Conservation (phyloP, 176 grass and related monocot species). For the Hordeum vulgare region DNA sequence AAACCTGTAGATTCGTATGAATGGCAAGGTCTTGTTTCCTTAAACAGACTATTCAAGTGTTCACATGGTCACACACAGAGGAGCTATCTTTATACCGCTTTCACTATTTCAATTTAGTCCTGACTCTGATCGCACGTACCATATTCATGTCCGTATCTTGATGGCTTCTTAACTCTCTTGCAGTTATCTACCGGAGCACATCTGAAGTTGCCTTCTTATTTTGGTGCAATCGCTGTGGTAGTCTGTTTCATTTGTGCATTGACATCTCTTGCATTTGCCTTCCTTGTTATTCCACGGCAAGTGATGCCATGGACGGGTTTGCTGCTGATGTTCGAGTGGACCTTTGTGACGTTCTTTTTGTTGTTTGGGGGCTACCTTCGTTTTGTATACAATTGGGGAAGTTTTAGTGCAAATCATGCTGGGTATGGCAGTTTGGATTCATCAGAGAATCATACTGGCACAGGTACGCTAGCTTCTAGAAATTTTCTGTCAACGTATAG, state of each 20-base stretch:
- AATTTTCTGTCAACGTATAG: neutral
- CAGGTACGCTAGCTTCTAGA: slow-evolving; percentile 48
- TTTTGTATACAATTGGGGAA: slow-evolving; percentile 64
- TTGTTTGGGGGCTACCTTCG: slow-evolving; percentile 63
- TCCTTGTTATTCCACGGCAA: slow-evolving; percentile 68
- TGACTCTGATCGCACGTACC: neutral
- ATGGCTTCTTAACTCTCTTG: neutral
- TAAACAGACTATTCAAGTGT: neutral
- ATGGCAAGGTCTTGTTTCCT: neutral
- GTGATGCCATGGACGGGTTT: slow-evolving; percentile 89
- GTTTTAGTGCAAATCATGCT: slow-evolving; percentile 37
- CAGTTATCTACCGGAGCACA: slow-evolving; percentile 56
- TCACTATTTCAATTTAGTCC: slow-evolving; percentile 1
- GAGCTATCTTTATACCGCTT: neutral
- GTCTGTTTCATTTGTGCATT: slow-evolving; percentile 46
- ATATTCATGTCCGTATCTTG: slow-evolving; percentile 4
- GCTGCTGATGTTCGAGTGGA: slow-evolving; percentile 78
- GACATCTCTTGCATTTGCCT: slow-evolving; percentile 61
- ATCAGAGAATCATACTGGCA: slow-evolving; percentile 51
- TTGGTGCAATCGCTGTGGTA: slow-evolving; percentile 43
- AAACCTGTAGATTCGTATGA: neutral
- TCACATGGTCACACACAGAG: neutral
- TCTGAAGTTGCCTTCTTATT: slow-evolving; percentile 60
- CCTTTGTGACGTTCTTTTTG: slow-evolving; percentile 61
- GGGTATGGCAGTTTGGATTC: slow-evolving; percentile 30